Percentiles rank a stretch among this genome's conserved stretches.
Evolutionary conservation across 2,329 filamentous ascomycete species (phyloP).

Genomic region (Exophiala spinifera): DNA sequence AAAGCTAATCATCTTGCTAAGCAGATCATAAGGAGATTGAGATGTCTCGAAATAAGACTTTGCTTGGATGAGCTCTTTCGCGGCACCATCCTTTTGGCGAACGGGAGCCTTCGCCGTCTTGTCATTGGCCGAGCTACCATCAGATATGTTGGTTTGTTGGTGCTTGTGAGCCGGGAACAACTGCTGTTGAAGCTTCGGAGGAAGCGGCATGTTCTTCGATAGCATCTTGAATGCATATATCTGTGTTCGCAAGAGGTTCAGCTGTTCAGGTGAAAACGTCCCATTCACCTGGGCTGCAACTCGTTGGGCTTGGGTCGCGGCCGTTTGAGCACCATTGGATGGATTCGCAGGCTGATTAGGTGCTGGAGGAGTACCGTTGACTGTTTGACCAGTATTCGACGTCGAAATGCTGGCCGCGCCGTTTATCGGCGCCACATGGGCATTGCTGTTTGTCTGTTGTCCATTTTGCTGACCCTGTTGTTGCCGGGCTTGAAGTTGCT

Average conservation of each 20-base stretch:
- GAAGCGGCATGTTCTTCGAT: conserved; percentile 80
- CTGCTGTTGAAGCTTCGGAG: conserved; percentile 72
- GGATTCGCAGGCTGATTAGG: conserved; percentile 28
- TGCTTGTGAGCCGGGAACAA: conserved; percentile 62
- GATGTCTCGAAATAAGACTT: conserved; percentile 65
- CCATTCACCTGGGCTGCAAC: conserved; percentile 36
- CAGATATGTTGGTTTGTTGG: conserved; percentile 13
- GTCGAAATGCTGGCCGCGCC: conserved; percentile 40
- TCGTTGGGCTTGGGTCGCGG: conserved; percentile 29
- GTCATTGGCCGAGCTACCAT: conserved; percentile 37
- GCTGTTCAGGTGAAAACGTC: conserved; percentile 74
- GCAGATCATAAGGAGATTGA: conserved; percentile 65
- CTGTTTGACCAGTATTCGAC: conserved; percentile 14
- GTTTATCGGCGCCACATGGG: conserved; percentile 36
- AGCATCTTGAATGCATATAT: conserved; percentile 89
- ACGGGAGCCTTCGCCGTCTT: conserved; percentile 34
- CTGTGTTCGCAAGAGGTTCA: conserved; percentile 75
- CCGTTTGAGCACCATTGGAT: conserved; percentile 28
- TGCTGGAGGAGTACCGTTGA: conserved; percentile 32
- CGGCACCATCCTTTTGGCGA: conserved; percentile 30
- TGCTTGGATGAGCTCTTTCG: conserved; percentile 27
- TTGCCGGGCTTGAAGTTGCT: conserved; percentile 28
- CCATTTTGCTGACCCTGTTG: conserved; percentile 31
- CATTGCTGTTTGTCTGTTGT: conserved; percentile 36
- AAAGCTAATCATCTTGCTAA: conserved; percentile 67